These are phyloP conservation scores for Crithidia thermophila DNA, from an alignment of 208 protist genomes.

Conservation along the genomic window DNA sequence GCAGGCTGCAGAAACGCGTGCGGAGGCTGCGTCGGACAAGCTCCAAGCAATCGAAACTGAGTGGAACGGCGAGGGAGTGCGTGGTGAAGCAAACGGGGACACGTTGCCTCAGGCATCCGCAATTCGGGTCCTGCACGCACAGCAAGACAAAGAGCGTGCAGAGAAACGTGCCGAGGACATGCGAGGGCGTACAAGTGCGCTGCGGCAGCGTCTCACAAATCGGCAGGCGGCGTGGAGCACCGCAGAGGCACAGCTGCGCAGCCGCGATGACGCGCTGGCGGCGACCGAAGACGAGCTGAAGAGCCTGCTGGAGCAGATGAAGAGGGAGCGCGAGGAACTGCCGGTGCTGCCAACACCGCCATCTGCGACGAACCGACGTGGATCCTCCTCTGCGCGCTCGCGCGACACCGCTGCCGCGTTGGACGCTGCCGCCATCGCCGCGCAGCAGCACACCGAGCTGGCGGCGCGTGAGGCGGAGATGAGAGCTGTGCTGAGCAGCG, in stretches of 20 bases:
- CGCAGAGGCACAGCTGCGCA: not conserved
- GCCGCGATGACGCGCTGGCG: slow-evolving; percentile 6
- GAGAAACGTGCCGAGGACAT: not conserved
- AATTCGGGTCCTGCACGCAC: not conserved
- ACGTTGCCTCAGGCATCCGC: not conserved
- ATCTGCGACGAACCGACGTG: not conserved
- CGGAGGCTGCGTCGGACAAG: not conserved
- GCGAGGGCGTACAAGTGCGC: not conserved
- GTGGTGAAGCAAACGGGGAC: no score
- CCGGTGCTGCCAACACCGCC: not conserved
- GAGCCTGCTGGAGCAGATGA: not conserved
- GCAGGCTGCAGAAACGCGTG: not conserved
- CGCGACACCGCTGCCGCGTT: not conserved
- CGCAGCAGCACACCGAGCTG: not conserved
- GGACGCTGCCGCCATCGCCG: not conserved
- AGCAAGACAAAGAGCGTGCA: not conserved
- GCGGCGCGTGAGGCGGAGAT: not conserved
- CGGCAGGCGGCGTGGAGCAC: not conserved
- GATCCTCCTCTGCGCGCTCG: not conserved
- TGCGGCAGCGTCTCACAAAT: slow-evolving; percentile 8
- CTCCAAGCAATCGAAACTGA: no score
- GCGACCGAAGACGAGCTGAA: slow-evolving; percentile 12
- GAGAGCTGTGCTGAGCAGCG: not conserved
- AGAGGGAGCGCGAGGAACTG: not conserved
- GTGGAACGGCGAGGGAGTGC: no score